Base-by-base conservation (phyloP, 345 rosid species). In the Moricandia moricandioides region DNA sequence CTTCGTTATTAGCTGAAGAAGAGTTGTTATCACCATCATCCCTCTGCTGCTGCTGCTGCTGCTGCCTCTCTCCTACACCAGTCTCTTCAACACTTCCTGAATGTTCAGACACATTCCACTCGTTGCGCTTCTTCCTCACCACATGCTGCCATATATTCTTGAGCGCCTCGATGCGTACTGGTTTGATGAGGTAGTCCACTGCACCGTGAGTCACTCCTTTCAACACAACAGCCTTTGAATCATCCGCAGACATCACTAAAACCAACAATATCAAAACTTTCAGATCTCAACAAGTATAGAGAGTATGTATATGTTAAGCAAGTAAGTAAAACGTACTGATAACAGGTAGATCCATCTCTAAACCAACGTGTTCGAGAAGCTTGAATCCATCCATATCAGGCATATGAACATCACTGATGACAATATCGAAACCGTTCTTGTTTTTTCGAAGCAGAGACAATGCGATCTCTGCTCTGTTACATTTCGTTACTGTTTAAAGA, bases 191-290 rank as follows among this genome's bases (percentile, higher is more conserved):
- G 77, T 92, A 91, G 64, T 87, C 91, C 16, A 86, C 87, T 2
- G 96, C 99, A 57, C 99, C 98, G 13, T 90, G 86, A n/a, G 97
- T 87, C 69, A 95, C 88, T 40, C 97, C 94, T 78, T 88, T 83
- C 84, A 86, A 80, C 14, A 92, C 88, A 13, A 84, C 90, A 35
- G 71, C 74, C 65, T 92, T 84, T 1, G 89, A 86, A 30, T 86
- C 96, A 80, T 95, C 97, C 1, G 88, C 89, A 4, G 98, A 95
- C 97, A 95, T 92, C 91, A 95, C 98, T 95, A 76, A 62, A 75
- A 57, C 14, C 70, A 75, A 17, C 70, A 75, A 68, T 4, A 55
- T 43, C 8, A 21, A n/a, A n/a, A n/a, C n/a, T n/a, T n/a, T 12
- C 16, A 79, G 69, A 65, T 72, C 26, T 43, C 18, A 47, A 49